Base-by-base conservation (phyloP, 495 filamentous ascomycete genomes). In the Penicillium arizonense region DNA sequence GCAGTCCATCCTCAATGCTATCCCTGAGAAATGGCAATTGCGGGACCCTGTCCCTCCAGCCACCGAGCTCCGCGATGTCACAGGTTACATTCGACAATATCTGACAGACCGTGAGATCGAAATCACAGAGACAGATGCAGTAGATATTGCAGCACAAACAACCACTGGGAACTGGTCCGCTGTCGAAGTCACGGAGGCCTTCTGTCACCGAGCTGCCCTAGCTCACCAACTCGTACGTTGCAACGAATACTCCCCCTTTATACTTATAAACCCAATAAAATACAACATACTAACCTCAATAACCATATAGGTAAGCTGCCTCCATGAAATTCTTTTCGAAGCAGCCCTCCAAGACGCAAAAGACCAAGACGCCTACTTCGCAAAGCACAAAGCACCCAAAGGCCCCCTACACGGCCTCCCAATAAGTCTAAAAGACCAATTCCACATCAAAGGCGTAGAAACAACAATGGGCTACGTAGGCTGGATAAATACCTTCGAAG, bases 381-480 rank as follows among this genome's bases (percentile, higher is more conserved):
- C 63, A 5, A 57, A 77, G 35, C 62, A 84, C 56, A 69, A 73
- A 23, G 58, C 62, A 20, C 72, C 79, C n/a, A 51, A 76, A 5
- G 82, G 82, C 0, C 84, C 83, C 1, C 66, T 89, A 0, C 85
- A 89, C 52, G 86, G 85, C 20, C 69, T 88, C 2, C 86, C 86
- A 1, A 55, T 88, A 13, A 86, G 82, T 46, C 63, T 89, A 11
- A 89, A 88, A 65, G 86, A 89, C 54, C 85, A 87, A 59, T 88
- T 87, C 62, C 85, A 87, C 47, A 76, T 89, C 47, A 80, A 80
- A 48, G 81, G 76, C 0, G 74, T 82, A 0, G 85, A 88, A 47
- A 87, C 82, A 1, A 84, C 79, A 0, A 85, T 88, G 78, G 85
- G 84, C 13, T 84, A 84, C 40, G 67, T 81, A 1, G 69, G 72